phyloP scores from a whole-genome alignment of 169 alveolate genomes.

The Miamiensis avidus region DNA sequence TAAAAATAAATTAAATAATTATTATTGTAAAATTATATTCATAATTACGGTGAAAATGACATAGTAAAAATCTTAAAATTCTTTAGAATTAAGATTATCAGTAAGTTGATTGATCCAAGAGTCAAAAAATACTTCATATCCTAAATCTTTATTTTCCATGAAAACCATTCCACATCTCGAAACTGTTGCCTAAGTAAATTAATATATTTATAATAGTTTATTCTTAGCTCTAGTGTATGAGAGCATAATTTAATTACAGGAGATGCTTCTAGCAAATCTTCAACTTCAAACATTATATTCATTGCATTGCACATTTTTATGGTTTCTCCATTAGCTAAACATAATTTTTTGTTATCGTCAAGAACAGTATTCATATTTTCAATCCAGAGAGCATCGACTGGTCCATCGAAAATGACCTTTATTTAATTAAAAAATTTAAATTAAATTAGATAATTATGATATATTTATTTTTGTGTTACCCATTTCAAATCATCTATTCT shows the following conservation, averaged over 20 bases:
- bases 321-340: constrained; percentile 71
- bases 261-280: constrained; percentile 69
- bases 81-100: constrained; percentile 24
- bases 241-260: constrained; percentile 49
- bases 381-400: constrained; percentile 83
- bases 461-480: too few species aligned
- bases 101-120: constrained; percentile 63
- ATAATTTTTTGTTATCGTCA: constrained; percentile 76
- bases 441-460: too few species aligned
- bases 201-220: too few species aligned
- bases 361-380: constrained; percentile 78
- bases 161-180: constrained; percentile 81
- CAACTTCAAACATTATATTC: constrained; percentile 76
- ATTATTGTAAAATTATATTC: too few species aligned
- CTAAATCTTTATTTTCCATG: constrained; percentile 57
- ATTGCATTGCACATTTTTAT: constrained; percentile 60
- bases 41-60: too few species aligned
- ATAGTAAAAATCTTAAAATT: constrained; percentile 21
- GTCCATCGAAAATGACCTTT: constrained; percentile 78
- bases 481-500: constrained; percentile 46
- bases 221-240: too few species aligned
- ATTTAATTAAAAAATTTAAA: too few species aligned
- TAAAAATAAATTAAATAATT: too few species aligned
- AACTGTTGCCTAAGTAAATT: constrained; percentile 71
- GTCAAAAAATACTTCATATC: constrained; percentile 54